Evolutionary conservation across 23 red algal species (phyloP).

Genomic region (Gracilaria vermiculophylla): DNA sequence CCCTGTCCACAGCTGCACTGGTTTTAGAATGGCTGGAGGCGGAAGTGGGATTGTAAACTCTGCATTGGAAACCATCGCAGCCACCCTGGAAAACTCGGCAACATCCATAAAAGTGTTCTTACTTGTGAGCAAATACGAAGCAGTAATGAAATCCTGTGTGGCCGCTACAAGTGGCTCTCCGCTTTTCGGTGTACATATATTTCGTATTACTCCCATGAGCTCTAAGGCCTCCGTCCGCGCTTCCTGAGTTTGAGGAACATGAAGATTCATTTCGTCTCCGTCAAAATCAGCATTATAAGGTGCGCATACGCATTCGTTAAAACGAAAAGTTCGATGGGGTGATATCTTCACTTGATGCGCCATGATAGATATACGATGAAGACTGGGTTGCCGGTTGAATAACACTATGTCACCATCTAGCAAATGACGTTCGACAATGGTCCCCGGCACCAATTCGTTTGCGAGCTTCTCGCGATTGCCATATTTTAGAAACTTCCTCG

Average conservation of each 20-base stretch:
- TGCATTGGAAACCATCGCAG: constrained; percentile 59
- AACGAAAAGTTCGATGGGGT: constrained; percentile 93
- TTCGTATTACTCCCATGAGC: constrained; percentile 78
- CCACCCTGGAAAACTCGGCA: constrained; percentile 63
- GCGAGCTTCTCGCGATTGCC: constrained; percentile 88
- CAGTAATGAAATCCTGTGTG: constrained; percentile 97
- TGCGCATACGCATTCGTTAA: constrained; percentile 97
- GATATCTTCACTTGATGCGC: constrained; percentile 87
- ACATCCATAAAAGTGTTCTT: constrained; percentile 83
- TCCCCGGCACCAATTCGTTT: constrained; percentile 47
- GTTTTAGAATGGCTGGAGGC: constrained; percentile 83
- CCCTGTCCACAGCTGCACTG: constrained; percentile 94
- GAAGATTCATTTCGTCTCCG: constrained; percentile 99
- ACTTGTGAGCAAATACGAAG: constrained; percentile 71
- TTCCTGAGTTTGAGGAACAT: constrained; percentile 99
- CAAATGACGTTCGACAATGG: constrained; percentile 93
- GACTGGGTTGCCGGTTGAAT: constrained; percentile 97
- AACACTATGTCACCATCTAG: constrained; percentile 91
- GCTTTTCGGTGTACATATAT: constrained; percentile 87
- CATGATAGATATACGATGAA: constrained; percentile 98
- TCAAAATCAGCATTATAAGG: constrained; percentile 99
- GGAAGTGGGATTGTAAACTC: constrained; percentile 71
- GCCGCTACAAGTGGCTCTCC: constrained; percentile 98
- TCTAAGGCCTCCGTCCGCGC: constrained; percentile 86
- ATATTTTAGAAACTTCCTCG: constrained; percentile 86